Evolutionary conservation across 2,329 filamentous ascomycete species (phyloP), one percentile per base, ranked within the genome.

Genomic region (Madurella fahalii): DNA sequence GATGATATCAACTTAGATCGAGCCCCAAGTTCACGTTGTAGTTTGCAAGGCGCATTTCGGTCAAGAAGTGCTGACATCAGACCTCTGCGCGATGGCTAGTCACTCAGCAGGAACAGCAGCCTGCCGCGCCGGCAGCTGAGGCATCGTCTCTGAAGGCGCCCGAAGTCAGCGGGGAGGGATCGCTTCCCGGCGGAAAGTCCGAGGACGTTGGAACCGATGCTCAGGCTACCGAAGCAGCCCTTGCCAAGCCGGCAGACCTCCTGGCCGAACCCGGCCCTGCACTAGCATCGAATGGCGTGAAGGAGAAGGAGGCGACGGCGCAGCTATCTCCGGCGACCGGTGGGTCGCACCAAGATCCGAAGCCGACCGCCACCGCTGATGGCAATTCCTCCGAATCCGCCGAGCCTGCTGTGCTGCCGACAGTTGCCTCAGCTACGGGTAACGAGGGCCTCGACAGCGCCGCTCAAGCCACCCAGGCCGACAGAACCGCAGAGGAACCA

Each of bases 101-200:
- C 48, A 30, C 34, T 9, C 40, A 52, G 30, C 53, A 58, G 42
- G 50, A 49, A 12, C 44, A 42, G 12, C 45, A 39, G 20, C 54
- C 54, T 12, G 54, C 50, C 12, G 12, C 54, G 4, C 44, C 54
- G 4, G 50, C 54, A 4, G 53, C 47, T 11, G 32, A 18, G 50
- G 43, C 50, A 25, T 16, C 40, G 32, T 49, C 48, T 16, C 31
- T 52, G 16, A 52, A 40, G 11, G 12, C 12, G 32, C 7, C 15
- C 34, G 34, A 30, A 34, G 39, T 15, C 46, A 30, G 18, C 20
- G 8, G 16, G 18, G 46, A 39, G 46, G 46, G 18, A 25, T 7
- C 7, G 25, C 25, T 7, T 7, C 7, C 25, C 25, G 25, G 25
- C 7, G 25, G 25, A 25, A 50, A 57, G 18, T 9, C 37, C 11